These are phyloP conservation scores for Solanum dulcamara DNA, from an alignment of 257 asterid genomes.

Conservation along the genomic window DNA sequence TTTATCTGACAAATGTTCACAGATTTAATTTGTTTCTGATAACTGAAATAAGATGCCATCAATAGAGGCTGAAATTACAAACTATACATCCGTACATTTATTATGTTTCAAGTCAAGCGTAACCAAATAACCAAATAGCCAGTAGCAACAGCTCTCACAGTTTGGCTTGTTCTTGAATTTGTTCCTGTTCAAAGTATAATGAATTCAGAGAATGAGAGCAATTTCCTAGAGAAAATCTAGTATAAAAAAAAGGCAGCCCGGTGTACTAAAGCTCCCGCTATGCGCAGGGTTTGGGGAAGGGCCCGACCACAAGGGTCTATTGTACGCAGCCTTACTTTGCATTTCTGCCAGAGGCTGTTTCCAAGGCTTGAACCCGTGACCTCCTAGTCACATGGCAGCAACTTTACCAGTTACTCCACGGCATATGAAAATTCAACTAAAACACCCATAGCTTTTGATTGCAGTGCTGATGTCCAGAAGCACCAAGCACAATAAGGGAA, in stretches of 20 bases:
- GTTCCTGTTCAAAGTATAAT: constrained; percentile 53
- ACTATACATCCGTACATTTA: neutral
- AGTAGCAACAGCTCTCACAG: constrained; percentile 16
- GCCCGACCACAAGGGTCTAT: no score
- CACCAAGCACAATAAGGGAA: neutral
- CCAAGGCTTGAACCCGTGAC: no score
- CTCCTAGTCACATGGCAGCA: no score
- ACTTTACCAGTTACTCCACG: no score
- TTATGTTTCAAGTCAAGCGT: neutral
- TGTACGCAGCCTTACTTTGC: no score
- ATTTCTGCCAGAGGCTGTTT: no score
- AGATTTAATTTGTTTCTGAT: neutral
- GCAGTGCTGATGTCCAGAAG: neutral
- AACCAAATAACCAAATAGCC: neutral
- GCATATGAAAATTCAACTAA: neutral
- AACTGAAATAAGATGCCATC: neutral
- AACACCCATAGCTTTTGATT: neutral
- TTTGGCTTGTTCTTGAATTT: constrained; percentile 70
- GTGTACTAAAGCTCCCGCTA: no score
- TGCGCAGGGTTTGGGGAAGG: no score
- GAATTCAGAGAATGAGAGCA: constrained; percentile 1
- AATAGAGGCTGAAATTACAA: neutral
- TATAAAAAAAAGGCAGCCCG: no score
- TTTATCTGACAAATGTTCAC: neutral
- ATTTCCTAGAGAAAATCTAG: neutral